A percentile compares a stretch with the other conserved stretches of the same genome.
Conservation (phyloP, 805 yeast genomes). For the Candida stauntonica region DNA sequence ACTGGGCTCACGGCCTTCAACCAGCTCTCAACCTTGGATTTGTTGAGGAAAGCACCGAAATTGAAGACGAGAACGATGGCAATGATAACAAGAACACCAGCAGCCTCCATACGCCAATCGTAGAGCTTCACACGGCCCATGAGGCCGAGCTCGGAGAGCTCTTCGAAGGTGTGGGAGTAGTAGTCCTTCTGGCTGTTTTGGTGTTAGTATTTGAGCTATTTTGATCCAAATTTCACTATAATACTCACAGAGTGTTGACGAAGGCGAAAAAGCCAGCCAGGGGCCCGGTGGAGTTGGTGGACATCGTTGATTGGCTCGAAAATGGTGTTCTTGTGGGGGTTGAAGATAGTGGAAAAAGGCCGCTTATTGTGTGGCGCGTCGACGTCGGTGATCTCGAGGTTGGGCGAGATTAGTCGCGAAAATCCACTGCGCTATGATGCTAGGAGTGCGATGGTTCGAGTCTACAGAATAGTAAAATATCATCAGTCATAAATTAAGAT, state of each 20-base stretch:
- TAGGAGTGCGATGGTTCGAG: too few species aligned
- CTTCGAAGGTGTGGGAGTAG: slow-evolving; percentile 36
- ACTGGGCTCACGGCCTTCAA: slow-evolving; percentile 46
- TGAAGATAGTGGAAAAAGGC: background rate
- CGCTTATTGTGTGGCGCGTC: background rate
- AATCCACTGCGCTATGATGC: too few species aligned
- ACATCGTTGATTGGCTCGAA: slow-evolving; percentile 2
- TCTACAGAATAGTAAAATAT: too few species aligned
- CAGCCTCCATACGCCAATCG: slow-evolving; percentile 74
- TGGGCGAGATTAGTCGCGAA: background rate
- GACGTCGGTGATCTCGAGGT: background rate
- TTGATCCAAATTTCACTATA: background rate
- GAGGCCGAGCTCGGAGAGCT: slow-evolving; percentile 55
- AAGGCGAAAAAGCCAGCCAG: background rate
- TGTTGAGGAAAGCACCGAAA: slow-evolving; percentile 59
- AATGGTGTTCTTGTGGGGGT: background rate
- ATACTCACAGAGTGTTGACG: slow-evolving; percentile 8
- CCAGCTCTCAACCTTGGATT: slow-evolving; percentile 47
- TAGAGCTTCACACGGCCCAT: slow-evolving; percentile 52
- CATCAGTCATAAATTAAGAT: background rate
- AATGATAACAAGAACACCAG: slow-evolving; percentile 48
- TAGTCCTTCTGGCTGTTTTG: slow-evolving; percentile 22
- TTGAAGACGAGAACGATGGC: slow-evolving; percentile 47
- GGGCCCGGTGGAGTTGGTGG: slow-evolving; percentile 4
- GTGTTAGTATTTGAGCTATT: background rate